These are phyloP conservation scores for Vinca minor DNA, from an alignment of 257 asterid genomes.

Conservation along the genomic window DNA sequence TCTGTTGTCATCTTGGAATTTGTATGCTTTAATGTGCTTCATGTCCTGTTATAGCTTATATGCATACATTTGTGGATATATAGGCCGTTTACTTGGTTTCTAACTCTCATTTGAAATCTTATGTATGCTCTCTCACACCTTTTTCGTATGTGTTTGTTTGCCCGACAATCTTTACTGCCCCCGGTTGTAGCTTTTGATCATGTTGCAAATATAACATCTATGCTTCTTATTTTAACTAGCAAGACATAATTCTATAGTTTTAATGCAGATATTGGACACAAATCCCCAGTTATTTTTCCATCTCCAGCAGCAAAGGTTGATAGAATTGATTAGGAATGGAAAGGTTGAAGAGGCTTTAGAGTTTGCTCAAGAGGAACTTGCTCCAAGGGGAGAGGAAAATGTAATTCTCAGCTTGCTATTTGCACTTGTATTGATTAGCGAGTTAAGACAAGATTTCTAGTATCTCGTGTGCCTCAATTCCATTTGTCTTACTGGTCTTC, in stretches of 20 bases:
- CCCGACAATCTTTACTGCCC: neutral
- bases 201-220: neutral
- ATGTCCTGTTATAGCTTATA: neutral
- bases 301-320: slow-evolving; percentile 83
- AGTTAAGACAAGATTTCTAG: fast-evolving
- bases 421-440: neutral
- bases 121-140: no score
- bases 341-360: slow-evolving; percentile 79
- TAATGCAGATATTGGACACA: slow-evolving; percentile 74
- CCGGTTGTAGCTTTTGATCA: neutral
- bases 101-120: neutral
- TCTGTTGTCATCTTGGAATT: neutral
- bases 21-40: neutral
- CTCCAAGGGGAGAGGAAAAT: slow-evolving; percentile 90
- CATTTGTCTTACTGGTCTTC: neutral
- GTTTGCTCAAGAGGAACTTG: slow-evolving; percentile 91
- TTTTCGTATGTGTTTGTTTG: neutral
- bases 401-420: slow-evolving; percentile 28
- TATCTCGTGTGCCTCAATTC: neutral
- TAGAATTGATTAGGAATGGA: slow-evolving; percentile 68
- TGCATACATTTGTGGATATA: neutral
- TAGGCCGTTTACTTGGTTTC: neutral
- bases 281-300: slow-evolving; percentile 80
- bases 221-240: neutral
- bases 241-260: slow-evolving; percentile 2